phyloP scores from a whole-genome alignment of 148 eudicot genomes.

The Talinum fruticosum region DNA sequence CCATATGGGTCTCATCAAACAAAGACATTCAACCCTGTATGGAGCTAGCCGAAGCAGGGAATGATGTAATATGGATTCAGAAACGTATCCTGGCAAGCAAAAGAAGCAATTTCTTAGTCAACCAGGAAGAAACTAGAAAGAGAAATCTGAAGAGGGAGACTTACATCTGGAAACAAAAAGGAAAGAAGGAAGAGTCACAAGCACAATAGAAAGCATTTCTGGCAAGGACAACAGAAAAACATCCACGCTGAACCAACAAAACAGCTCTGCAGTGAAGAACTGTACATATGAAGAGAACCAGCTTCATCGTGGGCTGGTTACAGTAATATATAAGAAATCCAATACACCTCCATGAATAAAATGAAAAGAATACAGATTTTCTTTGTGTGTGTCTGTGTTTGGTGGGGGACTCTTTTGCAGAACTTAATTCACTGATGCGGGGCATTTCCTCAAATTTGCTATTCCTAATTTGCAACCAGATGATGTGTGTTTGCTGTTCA shows the following conservation, averaged over 20 bases:
- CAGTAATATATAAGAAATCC: not conserved
- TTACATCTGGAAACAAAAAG: not conserved
- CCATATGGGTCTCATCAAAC: not conserved
- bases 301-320: not conserved
- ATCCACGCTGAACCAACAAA: not conserved
- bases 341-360: not conserved
- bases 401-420: not conserved
- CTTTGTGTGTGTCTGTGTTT: not conserved
- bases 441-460: not conserved
- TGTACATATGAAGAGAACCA: not conserved
- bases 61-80: not conserved
- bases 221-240: not conserved
- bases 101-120: not conserved
- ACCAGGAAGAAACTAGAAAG: not conserved
- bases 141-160: not conserved
- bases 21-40: not conserved
- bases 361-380: not conserved
- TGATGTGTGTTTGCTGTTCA: not conserved
- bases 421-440: not conserved
- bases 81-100: not conserved
- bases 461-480: not conserved
- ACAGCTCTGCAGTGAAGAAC: not conserved
- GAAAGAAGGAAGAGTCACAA: not conserved
- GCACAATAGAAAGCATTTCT: not conserved
- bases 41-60: not conserved